phyloP scores from a whole-genome alignment of 495 filamentous ascomycete genomes.

The Parathielavia appendiculata region DNA sequence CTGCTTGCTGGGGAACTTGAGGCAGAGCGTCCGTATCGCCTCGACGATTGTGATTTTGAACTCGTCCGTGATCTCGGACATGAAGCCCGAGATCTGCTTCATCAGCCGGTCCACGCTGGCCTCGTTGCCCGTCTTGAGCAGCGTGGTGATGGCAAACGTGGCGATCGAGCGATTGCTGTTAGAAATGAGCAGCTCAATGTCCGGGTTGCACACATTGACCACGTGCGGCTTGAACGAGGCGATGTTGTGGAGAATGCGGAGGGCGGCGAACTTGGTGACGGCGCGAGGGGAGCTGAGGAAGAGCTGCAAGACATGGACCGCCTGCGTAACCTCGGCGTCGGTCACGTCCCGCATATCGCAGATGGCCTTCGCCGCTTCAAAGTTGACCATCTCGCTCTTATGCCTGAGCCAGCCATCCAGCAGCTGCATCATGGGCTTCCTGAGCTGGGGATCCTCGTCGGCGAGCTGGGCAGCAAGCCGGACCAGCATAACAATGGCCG shows the following conservation, averaged over 20 bases:
- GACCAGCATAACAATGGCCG: constrained; percentile 86
- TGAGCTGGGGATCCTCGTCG: constrained; percentile 81
- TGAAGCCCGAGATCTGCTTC: constrained; percentile 97
- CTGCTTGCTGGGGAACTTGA: constrained; percentile 98
- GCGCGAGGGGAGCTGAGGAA: constrained; percentile 95
- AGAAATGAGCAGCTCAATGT: constrained; percentile 92
- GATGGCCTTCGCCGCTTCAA: constrained; percentile 97
- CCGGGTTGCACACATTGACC: constrained; percentile 89
- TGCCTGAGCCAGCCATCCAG: constrained; percentile 95
- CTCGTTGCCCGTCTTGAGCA: constrained; percentile 97
- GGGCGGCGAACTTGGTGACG: constrained; percentile 96
- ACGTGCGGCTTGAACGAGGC: constrained; percentile 91
- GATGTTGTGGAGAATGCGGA: constrained; percentile 93
- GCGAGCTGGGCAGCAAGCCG: constrained; percentile 90
- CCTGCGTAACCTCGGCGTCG: constrained; percentile 85
- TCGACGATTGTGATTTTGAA: constrained; percentile 99
- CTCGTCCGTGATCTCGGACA: constrained; percentile 97
- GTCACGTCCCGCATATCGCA: constrained; percentile 89
- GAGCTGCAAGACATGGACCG: constrained; percentile 89
- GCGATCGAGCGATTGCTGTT: constrained; percentile 97
- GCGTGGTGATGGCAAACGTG: constrained; percentile 95
- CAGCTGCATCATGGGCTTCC: constrained; percentile 91
- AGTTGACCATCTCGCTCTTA: constrained; percentile 99
- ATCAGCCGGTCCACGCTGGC: constrained; percentile 93
- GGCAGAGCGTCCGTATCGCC: constrained; percentile 88